phyloP scores from a whole-genome alignment of 2,329 filamentous ascomycete genomes.

The Periconia macrospinosa region DNA sequence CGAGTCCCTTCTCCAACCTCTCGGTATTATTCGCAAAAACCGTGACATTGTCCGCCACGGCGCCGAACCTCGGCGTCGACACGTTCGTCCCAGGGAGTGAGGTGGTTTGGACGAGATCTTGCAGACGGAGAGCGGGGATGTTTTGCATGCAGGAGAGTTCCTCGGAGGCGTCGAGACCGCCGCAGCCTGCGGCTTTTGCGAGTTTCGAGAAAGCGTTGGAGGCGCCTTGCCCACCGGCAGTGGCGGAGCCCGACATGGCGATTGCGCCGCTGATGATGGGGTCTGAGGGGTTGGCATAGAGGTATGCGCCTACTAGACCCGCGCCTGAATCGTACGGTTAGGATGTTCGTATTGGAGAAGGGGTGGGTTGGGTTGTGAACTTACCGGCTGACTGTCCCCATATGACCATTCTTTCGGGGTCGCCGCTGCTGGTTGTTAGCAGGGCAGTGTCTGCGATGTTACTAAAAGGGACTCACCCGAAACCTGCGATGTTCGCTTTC shows the following conservation, averaged over 20 bases:
- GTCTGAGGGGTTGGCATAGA: slow-evolving; percentile 53
- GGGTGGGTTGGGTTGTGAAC: too few relatives aligned
- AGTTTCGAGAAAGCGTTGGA: slow-evolving; percentile 44
- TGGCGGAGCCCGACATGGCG: slow-evolving; percentile 25
- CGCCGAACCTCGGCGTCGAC: slow-evolving; percentile 24
- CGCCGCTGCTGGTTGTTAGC: slow-evolving; percentile 17
- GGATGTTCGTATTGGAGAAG: too few relatives aligned
- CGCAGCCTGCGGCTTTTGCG: slow-evolving; percentile 40
- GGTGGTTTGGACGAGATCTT: slow-evolving; percentile 35
- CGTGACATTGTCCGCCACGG: slow-evolving; percentile 27
- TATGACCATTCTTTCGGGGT: slow-evolving; percentile 42
- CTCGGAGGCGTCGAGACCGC: slow-evolving; percentile 13
- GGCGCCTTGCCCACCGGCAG: slow-evolving; percentile 23
- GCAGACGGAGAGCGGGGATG: slow-evolving; percentile 30
- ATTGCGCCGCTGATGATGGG: slow-evolving; percentile 47
- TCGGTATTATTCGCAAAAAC: background rate
- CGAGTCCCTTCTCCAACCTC: background rate
- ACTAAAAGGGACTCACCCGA: slow-evolving; percentile 6
- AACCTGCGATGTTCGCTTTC: slow-evolving; percentile 43
- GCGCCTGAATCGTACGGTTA: slow-evolving; percentile 15
- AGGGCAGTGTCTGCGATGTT: background rate
- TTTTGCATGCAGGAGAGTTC: slow-evolving; percentile 44
- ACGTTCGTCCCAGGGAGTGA: background rate
- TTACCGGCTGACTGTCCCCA: slow-evolving; percentile 38
- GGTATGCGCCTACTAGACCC: slow-evolving; percentile 48